phyloP scores from a whole-genome alignment of 148 eudicot genomes.

The Suaeda aralocaspica region DNA sequence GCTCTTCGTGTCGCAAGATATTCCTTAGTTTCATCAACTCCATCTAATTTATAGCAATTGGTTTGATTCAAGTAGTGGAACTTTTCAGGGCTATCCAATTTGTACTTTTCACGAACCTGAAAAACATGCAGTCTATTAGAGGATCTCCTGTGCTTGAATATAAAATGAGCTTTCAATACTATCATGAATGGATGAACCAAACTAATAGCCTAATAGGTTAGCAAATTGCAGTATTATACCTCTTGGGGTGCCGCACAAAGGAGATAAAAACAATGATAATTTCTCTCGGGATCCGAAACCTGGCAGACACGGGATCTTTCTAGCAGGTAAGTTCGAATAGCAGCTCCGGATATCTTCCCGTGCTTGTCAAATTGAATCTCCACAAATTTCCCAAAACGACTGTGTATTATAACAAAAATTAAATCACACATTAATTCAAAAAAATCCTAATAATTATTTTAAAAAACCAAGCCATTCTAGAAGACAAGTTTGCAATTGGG shows the following conservation, averaged over 20 bases:
- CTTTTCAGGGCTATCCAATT: conserved; percentile 67
- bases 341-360: conserved; percentile 97
- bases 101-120: conserved; percentile 83
- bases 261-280: conserved; percentile 94
- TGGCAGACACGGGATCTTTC: conserved; percentile 99
- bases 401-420: conserved; percentile 26
- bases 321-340: conserved; percentile 84
- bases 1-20: conserved; percentile 95
- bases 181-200: background rate
- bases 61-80: conserved; percentile 92
- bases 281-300: conserved; percentile 91
- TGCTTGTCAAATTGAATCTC: conserved; percentile 93
- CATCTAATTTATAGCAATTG: conserved; percentile 68
- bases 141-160: conserved; percentile 1
- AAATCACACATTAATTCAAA: conserved; percentile 22
- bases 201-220: background rate
- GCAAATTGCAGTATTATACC: conserved; percentile 36
- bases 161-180: conserved; percentile 3
- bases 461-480: background rate
- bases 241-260: conserved; percentile 91
- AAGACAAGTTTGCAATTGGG: background rate
- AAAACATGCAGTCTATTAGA: conserved; percentile 20
- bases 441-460: background rate
- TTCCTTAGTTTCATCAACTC: conserved; percentile 74
- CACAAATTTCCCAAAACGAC: conserved; percentile 98